Evolutionary conservation across 305 asterid genomes (phyloP).

Genomic region (Solanum chacoense): DNA sequence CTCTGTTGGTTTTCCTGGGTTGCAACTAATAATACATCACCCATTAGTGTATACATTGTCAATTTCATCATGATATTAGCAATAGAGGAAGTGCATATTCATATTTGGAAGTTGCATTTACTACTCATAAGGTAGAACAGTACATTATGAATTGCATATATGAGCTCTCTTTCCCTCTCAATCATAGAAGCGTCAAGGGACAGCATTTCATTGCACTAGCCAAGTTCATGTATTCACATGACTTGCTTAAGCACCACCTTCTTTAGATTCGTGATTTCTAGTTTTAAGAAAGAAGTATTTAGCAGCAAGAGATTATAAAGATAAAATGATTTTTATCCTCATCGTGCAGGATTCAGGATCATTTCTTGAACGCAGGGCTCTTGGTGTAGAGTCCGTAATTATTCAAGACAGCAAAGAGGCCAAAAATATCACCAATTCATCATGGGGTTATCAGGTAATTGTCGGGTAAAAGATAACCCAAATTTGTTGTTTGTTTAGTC

Average conservation of each 20-base stretch:
- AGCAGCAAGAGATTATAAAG: not conserved
- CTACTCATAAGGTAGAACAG: not conserved
- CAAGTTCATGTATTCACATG: not conserved
- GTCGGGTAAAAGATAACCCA: not conserved
- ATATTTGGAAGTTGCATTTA: not conserved
- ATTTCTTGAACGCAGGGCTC: constrained; percentile 44
- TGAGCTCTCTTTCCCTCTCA: not conserved
- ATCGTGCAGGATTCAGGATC: constrained; percentile 67
- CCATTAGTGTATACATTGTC: not conserved
- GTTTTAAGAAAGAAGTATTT: not conserved
- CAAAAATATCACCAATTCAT: constrained; percentile 22
- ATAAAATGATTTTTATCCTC: not conserved
- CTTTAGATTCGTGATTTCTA: not conserved
- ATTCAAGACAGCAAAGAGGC: constrained; percentile 19
- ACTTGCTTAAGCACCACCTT: not conserved
- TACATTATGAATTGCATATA: not conserved
- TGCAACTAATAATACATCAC: not conserved
- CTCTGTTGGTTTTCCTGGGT: not conserved
- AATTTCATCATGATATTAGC: not conserved
- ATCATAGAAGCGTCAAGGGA: not conserved
- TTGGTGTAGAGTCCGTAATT: constrained; percentile 40
- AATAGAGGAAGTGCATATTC: not conserved
- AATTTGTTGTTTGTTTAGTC: not conserved
- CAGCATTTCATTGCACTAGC: not conserved
- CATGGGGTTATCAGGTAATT: constrained; percentile 87